These are phyloP conservation scores for Tinospora cordifolia DNA, from an alignment of 164 flowering plant genomes.

Conservation along the genomic window DNA sequence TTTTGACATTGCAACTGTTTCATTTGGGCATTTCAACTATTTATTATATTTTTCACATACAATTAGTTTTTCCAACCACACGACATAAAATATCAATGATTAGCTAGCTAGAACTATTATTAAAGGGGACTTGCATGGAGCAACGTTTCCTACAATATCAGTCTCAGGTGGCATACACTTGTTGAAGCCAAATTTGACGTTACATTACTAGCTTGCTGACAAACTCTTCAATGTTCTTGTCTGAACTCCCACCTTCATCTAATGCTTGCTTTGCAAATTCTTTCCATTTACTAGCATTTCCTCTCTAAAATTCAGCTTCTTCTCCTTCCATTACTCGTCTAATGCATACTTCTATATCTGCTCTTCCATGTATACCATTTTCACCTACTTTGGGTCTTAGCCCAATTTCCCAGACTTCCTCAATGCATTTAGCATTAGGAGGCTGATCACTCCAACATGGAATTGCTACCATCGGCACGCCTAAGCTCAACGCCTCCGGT, in stretches of 20 bases:
- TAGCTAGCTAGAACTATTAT: too few species aligned
- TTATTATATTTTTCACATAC: too few species aligned
- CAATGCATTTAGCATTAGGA: slow-evolving; percentile 28
- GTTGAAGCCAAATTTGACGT: too few species aligned
- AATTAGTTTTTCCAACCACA: too few species aligned
- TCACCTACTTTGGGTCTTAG: slow-evolving; percentile 19
- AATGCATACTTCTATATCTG: slow-evolving; percentile 23
- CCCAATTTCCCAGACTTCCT: slow-evolving; percentile 28
- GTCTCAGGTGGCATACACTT: too few species aligned
- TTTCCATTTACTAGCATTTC: slow-evolving; percentile 22
- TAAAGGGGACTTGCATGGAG: too few species aligned
- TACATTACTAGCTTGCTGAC: slow-evolving; percentile 10
- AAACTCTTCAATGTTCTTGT: too few species aligned
- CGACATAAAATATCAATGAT: too few species aligned
- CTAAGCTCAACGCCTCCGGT: slow-evolving; percentile 27
- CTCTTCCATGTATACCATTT: slow-evolving; percentile 20
- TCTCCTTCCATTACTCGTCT: slow-evolving; percentile 28
- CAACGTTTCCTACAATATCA: too few species aligned
- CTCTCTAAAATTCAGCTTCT: slow-evolving; percentile 11
- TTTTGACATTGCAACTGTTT: too few species aligned
- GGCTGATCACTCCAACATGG: slow-evolving; percentile 34
- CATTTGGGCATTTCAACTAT: too few species aligned
- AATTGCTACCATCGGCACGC: slow-evolving; percentile 29
- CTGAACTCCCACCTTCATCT: slow-evolving; percentile 31
- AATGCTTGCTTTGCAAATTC: slow-evolving; percentile 26